Evolutionary conservation across 1,139 yeast genomes (phyloP).

Genomic region (Suhomyces yuchorum): DNA sequence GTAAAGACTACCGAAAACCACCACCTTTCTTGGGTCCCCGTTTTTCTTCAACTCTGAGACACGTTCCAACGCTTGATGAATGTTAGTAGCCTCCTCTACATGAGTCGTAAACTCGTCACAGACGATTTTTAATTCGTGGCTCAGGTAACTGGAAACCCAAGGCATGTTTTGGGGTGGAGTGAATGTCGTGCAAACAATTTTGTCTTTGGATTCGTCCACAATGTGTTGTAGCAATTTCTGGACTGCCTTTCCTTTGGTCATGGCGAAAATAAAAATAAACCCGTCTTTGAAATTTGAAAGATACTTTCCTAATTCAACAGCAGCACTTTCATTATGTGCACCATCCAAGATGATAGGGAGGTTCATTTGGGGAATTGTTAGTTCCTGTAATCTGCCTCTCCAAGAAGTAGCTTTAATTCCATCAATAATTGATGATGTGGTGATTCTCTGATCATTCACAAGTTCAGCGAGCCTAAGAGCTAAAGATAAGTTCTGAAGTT

Average conservation of each 20-base stretch:
- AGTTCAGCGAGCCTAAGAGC: conserved; percentile 62
- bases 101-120: conserved; percentile 36
- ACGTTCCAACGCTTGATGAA: conserved; percentile 23
- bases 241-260: conserved; percentile 73
- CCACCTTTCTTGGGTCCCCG: conserved; percentile 41
- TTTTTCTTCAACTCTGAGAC: conserved; percentile 19
- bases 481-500: conserved; percentile 65
- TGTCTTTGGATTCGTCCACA: conserved; percentile 48
- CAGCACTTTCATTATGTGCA: conserved; percentile 89
- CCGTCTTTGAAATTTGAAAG: conserved; percentile 33
- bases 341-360: conserved; percentile 71
- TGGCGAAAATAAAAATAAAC: conserved; percentile 67
- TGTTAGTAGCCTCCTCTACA: conserved; percentile 12
- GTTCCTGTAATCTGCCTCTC: conserved; percentile 65
- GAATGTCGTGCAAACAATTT: conserved; percentile 63
- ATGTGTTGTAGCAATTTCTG: conserved; percentile 54
- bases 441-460: conserved; percentile 26
- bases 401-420: conserved; percentile 59
- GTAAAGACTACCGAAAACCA: conserved; percentile 80
- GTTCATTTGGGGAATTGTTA: conserved; percentile 29
- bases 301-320: conserved; percentile 57
- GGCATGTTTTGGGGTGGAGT: conserved; percentile 86
- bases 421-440: conserved; percentile 30
- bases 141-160: conserved; percentile 66
- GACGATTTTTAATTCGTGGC: conserved; percentile 36